Conservation (phyloP, 441 rosid species). For the Viola pubescens region DNA sequence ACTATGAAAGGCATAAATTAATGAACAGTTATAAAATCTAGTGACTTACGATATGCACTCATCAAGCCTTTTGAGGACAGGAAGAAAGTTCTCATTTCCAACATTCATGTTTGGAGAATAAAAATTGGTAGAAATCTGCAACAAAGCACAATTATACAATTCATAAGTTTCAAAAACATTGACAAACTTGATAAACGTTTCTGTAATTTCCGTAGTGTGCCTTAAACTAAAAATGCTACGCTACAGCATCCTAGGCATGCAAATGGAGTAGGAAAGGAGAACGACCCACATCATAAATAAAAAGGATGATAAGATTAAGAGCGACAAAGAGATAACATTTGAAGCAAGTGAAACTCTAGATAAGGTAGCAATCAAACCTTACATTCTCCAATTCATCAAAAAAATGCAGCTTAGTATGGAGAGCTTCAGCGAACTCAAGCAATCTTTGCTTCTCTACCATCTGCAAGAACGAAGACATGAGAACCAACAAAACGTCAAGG, state of each 20-base stretch:
- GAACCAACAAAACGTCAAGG: neutral
- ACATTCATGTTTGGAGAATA: conserved; percentile 81
- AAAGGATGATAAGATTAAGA: neutral
- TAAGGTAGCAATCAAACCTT: conserved; percentile 55
- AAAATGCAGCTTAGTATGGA: conserved; percentile 84
- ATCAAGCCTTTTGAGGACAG: conserved; percentile 83
- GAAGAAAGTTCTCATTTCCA: conserved; percentile 74
- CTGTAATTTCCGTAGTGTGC: too few species aligned
- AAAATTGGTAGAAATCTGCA: conserved; percentile 84
- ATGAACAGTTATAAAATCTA: conserved; percentile 2
- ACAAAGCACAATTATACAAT: conserved; percentile 12
- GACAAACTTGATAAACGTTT: too few species aligned
- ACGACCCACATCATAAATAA: neutral
- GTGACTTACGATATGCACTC: conserved; percentile 87
- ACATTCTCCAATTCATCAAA: conserved; percentile 99
- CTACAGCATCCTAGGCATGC: neutral
- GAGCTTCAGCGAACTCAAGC: conserved; percentile 90
- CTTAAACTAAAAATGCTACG: too few species aligned
- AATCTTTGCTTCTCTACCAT: conserved; percentile 84
- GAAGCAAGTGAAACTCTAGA: conserved; percentile 18
- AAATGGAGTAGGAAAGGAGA: neutral
- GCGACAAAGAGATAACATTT: conserved; percentile 3
- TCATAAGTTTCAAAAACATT: conserved; percentile 1
- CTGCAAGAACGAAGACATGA: conserved; percentile 31
- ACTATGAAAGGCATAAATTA: neutral